Evolutionary conservation across 768 basidiomycete species (phyloP).

Genomic region (Suillus occidentalis): DNA sequence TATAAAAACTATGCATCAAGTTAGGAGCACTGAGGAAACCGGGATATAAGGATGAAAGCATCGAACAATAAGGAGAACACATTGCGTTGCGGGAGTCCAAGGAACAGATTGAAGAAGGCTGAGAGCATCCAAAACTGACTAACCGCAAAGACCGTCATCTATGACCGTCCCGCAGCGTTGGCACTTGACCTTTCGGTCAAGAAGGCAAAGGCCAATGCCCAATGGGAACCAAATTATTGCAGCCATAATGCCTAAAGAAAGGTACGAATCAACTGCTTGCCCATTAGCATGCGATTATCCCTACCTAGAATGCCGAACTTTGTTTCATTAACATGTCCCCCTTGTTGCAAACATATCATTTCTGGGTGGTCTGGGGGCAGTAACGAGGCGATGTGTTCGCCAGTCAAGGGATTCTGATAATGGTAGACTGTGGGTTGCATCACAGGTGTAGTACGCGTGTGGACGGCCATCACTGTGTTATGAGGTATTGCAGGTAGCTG

Average conservation of each 20-base stretch:
- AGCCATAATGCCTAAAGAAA: constrained; percentile 63
- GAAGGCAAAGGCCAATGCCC: constrained; percentile 73
- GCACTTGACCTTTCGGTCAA: constrained; percentile 73
- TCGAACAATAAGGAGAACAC: not conserved
- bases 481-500: constrained; percentile 16
- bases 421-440: constrained; percentile 60
- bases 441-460: constrained; percentile 24
- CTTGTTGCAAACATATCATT: constrained; percentile 82
- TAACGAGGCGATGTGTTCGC: constrained; percentile 57
- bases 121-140: not conserved
- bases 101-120: not conserved
- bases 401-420: constrained; percentile 64
- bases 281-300: constrained; percentile 14
- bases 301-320: constrained; percentile 71
- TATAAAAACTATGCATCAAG: not conserved
- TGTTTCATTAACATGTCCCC: constrained; percentile 61
- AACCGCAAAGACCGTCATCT: constrained; percentile 38
- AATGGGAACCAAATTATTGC: constrained; percentile 87
- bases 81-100: not conserved
- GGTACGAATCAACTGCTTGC: not conserved
- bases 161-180: constrained; percentile 43
- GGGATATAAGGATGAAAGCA: not conserved
- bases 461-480: constrained; percentile 16
- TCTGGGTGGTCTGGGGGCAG: constrained; percentile 79
- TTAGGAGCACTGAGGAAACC: not conserved